Percentiles rank a stretch among this genome's conserved stretches.
Evolutionary conservation across 345 rosid genomes (phyloP).

Genomic region (Eutrema yunnanense): DNA sequence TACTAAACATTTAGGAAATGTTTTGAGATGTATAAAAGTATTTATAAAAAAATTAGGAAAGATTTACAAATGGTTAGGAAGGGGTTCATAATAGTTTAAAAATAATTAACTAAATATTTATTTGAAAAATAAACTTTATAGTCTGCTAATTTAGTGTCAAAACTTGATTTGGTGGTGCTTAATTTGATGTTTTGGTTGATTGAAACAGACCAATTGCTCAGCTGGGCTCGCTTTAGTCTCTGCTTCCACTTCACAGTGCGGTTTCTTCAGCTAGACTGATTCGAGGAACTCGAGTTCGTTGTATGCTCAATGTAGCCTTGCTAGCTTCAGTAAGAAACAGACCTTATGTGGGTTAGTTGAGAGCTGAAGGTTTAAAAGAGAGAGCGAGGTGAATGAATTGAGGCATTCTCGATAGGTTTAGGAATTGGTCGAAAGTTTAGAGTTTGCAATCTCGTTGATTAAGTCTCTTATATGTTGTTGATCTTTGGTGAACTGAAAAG

Average conservation of each 20-base stretch:
- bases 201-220: constrained; percentile 45
- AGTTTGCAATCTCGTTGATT: not conserved
- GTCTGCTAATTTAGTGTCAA: no score
- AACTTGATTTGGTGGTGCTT: not conserved
- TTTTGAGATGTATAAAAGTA: no score
- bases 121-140: no score
- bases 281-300: constrained; percentile 75
- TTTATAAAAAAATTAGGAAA: no score
- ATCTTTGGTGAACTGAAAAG: not conserved
- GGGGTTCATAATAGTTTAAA: no score
- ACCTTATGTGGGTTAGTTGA: not conserved
- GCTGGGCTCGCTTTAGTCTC: constrained; percentile 60
- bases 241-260: constrained; percentile 65
- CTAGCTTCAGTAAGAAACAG: not conserved
- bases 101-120: no score
- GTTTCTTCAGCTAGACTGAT: constrained; percentile 70
- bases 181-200: not conserved
- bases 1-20: no score
- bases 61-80: no score
- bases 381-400: not conserved
- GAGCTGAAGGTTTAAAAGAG: not conserved
- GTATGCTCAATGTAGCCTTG: constrained; percentile 44
- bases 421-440: not conserved
- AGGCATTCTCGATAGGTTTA: not conserved
- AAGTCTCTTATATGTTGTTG: not conserved